Evolutionary conservation across 495 filamentous ascomycete genomes (phyloP).

Genomic region (Penicillium bovifimosum): DNA sequence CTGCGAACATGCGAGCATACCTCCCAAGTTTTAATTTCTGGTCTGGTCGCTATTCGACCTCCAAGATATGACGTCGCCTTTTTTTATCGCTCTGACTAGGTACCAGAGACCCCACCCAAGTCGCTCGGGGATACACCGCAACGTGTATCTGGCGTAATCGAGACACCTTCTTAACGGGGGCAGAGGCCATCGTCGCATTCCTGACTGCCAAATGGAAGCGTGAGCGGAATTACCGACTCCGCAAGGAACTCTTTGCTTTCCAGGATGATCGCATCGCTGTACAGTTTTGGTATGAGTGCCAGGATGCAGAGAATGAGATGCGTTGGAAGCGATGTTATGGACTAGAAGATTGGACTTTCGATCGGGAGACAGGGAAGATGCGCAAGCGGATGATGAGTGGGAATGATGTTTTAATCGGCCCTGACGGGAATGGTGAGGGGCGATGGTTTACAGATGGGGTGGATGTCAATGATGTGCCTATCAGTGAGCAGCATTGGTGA

Average conservation of each 20-base stretch:
- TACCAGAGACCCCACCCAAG: constrained; percentile 53
- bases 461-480: constrained; percentile 67
- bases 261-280: constrained; percentile 60
- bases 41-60: not conserved
- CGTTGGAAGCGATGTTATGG: constrained; percentile 92
- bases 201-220: constrained; percentile 70
- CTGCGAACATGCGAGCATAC: constrained; percentile 6
- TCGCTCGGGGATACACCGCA: constrained; percentile 69
- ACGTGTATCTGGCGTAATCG: constrained; percentile 83
- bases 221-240: constrained; percentile 68
- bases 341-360: constrained; percentile 90
- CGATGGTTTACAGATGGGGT: constrained; percentile 60
- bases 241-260: constrained; percentile 81
- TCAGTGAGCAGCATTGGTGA: constrained; percentile 73
- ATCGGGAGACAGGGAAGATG: constrained; percentile 65
- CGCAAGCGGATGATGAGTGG: constrained; percentile 87
- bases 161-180: constrained; percentile 63
- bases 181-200: constrained; percentile 63
- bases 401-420: constrained; percentile 69
- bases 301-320: constrained; percentile 56
- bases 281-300: constrained; percentile 91
- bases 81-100: constrained; percentile 15
- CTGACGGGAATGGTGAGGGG: constrained; percentile 41
- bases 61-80: constrained; percentile 11
- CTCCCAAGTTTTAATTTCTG: not conserved